A percentile compares a stretch with the other conserved stretches of the same genome.
phyloP scores from a whole-genome alignment of 2,329 filamentous ascomycete genomes.

The Epicoccum nigrum region DNA sequence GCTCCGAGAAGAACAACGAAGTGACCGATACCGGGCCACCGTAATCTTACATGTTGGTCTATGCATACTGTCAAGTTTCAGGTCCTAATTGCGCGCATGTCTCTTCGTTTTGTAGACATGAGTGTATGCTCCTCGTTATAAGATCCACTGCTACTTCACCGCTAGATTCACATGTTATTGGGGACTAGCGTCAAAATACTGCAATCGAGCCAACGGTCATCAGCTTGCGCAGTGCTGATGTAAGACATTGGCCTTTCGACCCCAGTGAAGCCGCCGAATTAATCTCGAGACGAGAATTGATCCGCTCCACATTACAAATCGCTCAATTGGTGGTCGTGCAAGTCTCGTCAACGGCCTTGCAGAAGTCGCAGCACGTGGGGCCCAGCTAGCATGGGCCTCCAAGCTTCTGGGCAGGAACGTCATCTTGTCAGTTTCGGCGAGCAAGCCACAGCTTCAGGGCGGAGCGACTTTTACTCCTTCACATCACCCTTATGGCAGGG shows the following conservation, averaged over 20 bases:
- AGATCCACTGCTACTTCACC: too few relatives aligned
- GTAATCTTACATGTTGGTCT: too few relatives aligned
- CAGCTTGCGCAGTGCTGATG: background rate
- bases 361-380: constrained; percentile 15
- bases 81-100: too few relatives aligned
- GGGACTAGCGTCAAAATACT: background rate
- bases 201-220: background rate
- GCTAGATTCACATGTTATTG: background rate
- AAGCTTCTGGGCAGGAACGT: constrained; percentile 19
- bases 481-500: constrained; percentile 22
- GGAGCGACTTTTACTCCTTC: constrained; percentile 3
- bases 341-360: constrained; percentile 9
- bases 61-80: too few relatives aligned
- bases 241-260: background rate
- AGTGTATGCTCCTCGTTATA: too few relatives aligned
- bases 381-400: constrained; percentile 11
- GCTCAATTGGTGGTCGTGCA: background rate
- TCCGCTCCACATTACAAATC: background rate
- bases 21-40: too few relatives aligned
- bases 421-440: constrained; percentile 20
- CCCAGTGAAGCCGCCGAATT: too few relatives aligned
- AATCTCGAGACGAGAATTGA: background rate
- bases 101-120: too few relatives aligned
- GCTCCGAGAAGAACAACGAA: too few relatives aligned
- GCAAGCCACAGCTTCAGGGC: constrained; percentile 7